Evolutionary conservation across 257 asterid genomes (phyloP).

Genomic region (Gardenia jasminoides): DNA sequence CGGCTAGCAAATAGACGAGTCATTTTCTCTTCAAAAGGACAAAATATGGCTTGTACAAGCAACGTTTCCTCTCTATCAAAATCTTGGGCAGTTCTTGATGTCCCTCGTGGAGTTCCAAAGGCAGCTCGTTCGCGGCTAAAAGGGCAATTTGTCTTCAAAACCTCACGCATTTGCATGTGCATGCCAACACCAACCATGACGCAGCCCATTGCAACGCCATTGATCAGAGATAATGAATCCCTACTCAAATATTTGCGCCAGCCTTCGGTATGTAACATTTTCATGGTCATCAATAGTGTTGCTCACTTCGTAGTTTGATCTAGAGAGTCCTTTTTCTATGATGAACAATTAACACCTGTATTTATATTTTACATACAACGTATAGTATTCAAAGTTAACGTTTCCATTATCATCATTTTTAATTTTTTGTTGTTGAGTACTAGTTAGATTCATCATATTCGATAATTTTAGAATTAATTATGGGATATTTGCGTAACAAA

Average conservation of each 20-base stretch:
- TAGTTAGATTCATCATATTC: too few species aligned
- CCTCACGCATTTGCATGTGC: slow-evolving; percentile 12
- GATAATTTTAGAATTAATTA: too few species aligned
- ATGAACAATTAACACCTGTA: too few species aligned
- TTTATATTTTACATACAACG: too few species aligned
- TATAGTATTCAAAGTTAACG: too few species aligned
- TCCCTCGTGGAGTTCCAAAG: neutral
- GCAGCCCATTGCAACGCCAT: slow-evolving; percentile 16
- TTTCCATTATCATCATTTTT: too few species aligned
- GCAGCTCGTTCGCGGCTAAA: neutral
- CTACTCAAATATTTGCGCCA: slow-evolving; percentile 18
- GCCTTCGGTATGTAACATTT: neutral
- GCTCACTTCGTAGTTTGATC: too few species aligned
- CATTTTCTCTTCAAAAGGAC: neutral
- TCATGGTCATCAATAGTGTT: neutral
- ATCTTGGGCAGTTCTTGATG: neutral
- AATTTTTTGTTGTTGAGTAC: too few species aligned
- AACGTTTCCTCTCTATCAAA: slow-evolving; percentile 1
- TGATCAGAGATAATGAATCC: slow-evolving; percentile 21
- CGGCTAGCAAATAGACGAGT: neutral
- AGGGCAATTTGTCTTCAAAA: neutral
- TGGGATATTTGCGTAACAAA: too few species aligned
- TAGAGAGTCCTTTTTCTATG: too few species aligned
- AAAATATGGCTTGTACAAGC: slow-evolving; percentile 6
- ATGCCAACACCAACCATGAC: slow-evolving; percentile 4